phyloP scores from a whole-genome alignment of 129 eudicot species.

The Centella asiatica region DNA sequence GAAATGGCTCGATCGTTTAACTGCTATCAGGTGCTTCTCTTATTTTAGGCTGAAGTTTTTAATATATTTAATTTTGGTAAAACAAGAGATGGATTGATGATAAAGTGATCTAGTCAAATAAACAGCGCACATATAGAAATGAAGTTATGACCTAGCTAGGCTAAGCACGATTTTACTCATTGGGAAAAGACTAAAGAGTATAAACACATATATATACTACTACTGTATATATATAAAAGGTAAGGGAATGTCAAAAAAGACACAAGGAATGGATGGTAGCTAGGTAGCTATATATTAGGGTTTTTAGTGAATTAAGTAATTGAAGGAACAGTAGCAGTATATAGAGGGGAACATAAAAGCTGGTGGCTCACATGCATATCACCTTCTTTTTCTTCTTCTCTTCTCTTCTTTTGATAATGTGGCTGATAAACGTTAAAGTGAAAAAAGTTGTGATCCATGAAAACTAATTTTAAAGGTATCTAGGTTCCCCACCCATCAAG shows the following conservation, averaged over 20 bases:
- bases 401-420: slow-evolving; percentile 50
- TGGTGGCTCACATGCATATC: slow-evolving; percentile 74
- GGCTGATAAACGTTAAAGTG: slow-evolving; percentile 32
- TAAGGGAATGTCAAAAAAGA: slow-evolving; percentile 22
- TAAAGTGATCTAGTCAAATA: no score
- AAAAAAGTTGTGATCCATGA: slow-evolving; percentile 27
- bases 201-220: no score
- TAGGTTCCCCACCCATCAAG: slow-evolving; percentile 37
- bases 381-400: slow-evolving; percentile 53
- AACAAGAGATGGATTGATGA: no score
- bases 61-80: no score
- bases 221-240: background rate
- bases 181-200: no score
- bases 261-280: slow-evolving; percentile 16
- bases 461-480: slow-evolving; percentile 12
- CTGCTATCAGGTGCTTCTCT: no score
- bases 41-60: no score
- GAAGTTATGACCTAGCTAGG: no score
- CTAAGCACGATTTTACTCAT: no score
- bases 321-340: no score
- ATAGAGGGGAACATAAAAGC: slow-evolving; percentile 66
- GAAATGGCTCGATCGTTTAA: no score
- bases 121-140: no score
- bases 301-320: slow-evolving; percentile 14
- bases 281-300: slow-evolving; percentile 15